phyloP scores from a whole-genome alignment of 2,329 filamentous ascomycete species.

The Beauveria scarabaeidicola region DNA sequence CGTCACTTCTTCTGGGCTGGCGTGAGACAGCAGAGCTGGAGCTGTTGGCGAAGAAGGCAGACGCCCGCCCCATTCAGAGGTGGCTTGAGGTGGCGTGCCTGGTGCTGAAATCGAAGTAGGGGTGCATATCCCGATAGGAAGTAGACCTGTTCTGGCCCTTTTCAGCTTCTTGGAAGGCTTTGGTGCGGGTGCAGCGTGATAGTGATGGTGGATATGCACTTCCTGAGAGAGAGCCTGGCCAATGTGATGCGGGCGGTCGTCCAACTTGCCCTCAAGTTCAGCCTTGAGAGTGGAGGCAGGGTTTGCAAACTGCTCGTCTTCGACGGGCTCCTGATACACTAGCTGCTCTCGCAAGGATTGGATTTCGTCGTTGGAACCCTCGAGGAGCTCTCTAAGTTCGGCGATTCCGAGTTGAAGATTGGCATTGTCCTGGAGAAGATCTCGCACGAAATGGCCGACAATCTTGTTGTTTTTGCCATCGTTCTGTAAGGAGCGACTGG shows the following conservation, averaged over 20 bases:
- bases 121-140: slow-evolving; percentile 49
- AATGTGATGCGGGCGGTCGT: slow-evolving; percentile 6
- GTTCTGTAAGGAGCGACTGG: slow-evolving; percentile 53
- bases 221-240: slow-evolving; percentile 50
- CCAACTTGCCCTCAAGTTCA: slow-evolving; percentile 54
- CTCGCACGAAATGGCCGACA: slow-evolving; percentile 93
- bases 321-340: slow-evolving; percentile 64
- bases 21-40: slow-evolving; percentile 33
- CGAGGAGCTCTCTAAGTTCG: slow-evolving; percentile 82
- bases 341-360: slow-evolving; percentile 78
- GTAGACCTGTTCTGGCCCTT: slow-evolving; percentile 62
- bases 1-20: slow-evolving; percentile 40
- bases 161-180: slow-evolving; percentile 54
- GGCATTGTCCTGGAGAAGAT: slow-evolving; percentile 90
- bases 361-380: slow-evolving; percentile 90
- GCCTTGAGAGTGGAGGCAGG: slow-evolving; percentile 53
- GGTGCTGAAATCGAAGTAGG: slow-evolving; percentile 28
- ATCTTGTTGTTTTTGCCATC: slow-evolving; percentile 53
- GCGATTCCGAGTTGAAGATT: slow-evolving; percentile 87
- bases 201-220: slow-evolving; percentile 90
- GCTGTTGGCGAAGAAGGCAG: slow-evolving; percentile 30
- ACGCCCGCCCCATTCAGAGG: slow-evolving; percentile 25
- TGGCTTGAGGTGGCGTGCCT: slow-evolving; percentile 33
- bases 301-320: slow-evolving; percentile 30
- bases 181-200: slow-evolving; percentile 58